phyloP scores from a whole-genome alignment of 2,329 filamentous ascomycete genomes.

The Pestalotiopsis sp. region DNA sequence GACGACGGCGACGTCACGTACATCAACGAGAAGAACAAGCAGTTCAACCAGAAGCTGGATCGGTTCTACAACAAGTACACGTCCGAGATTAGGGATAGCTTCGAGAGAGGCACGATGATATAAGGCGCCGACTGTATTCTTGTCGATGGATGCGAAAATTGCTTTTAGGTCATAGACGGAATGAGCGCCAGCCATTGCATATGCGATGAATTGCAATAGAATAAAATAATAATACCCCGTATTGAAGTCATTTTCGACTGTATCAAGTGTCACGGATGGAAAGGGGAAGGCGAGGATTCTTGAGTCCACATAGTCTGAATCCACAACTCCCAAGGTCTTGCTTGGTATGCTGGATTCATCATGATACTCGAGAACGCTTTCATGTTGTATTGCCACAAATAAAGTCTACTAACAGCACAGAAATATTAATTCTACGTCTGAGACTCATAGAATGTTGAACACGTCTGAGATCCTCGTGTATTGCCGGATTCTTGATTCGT shows the following conservation, averaged over 20 bases:
- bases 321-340: too few relatives aligned
- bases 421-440: background rate
- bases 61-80: constrained; percentile 99
- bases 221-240: background rate
- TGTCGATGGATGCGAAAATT: background rate
- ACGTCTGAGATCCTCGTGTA: background rate
- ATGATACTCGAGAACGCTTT: background rate
- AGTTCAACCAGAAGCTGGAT: constrained; percentile 97
- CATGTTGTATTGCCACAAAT: background rate
- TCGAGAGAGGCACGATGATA: constrained; percentile 96
- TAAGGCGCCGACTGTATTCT: constrained; percentile 37
- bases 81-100: constrained; percentile 93
- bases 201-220: background rate
- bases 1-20: constrained; percentile 94
- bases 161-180: background rate
- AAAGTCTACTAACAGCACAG: background rate
- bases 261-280: background rate
- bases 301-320: too few relatives aligned
- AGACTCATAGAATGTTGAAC: background rate
- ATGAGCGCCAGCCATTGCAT: background rate
- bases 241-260: background rate
- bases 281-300: too few relatives aligned
- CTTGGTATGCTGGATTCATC: too few relatives aligned
- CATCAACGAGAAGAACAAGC: constrained; percentile 99
- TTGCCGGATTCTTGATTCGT: background rate